Percentiles rank a stretch among this genome's conserved stretches.
phyloP scores from a whole-genome alignment of 176 grass and related monocot genomes.

The Carex scoparia region DNA sequence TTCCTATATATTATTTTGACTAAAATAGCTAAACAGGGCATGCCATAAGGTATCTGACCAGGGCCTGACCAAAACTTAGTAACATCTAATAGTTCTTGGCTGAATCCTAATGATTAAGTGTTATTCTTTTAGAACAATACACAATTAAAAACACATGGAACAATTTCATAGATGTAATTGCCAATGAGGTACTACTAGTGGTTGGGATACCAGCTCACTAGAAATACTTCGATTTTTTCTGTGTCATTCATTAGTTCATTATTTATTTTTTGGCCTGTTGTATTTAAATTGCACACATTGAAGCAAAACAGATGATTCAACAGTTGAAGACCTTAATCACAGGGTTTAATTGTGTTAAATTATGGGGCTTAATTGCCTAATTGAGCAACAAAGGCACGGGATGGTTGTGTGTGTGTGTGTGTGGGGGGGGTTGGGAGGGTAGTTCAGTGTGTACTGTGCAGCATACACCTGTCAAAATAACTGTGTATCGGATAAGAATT shows the following conservation, averaged over 20 bases:
- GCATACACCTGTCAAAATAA: too few relatives aligned
- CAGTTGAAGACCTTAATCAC: not conserved
- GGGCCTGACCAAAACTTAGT: not conserved
- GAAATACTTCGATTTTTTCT: not conserved
- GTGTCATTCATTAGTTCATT: not conserved
- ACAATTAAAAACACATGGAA: not conserved
- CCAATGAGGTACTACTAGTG: not conserved
- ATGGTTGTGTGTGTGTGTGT: not conserved
- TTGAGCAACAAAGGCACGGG: not conserved
- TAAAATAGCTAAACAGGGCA: not conserved
- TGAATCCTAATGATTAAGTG: not conserved
- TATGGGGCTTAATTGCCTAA: not conserved
- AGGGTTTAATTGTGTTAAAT: not conserved
- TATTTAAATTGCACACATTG: not conserved
- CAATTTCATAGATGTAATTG: not conserved
- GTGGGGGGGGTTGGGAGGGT: not conserved
- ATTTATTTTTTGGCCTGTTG: not conserved
- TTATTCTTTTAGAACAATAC: not conserved
- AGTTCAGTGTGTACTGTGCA: not conserved
- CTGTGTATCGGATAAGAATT: not conserved
- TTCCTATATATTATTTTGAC: not conserved
- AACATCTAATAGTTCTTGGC: not conserved
- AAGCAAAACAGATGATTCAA: not conserved
- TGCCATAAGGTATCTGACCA: not conserved
- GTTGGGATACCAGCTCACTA: not conserved